Conservation (phyloP, 495 filamentous ascomycete genomes). For the Tirmania nivea region DNA sequence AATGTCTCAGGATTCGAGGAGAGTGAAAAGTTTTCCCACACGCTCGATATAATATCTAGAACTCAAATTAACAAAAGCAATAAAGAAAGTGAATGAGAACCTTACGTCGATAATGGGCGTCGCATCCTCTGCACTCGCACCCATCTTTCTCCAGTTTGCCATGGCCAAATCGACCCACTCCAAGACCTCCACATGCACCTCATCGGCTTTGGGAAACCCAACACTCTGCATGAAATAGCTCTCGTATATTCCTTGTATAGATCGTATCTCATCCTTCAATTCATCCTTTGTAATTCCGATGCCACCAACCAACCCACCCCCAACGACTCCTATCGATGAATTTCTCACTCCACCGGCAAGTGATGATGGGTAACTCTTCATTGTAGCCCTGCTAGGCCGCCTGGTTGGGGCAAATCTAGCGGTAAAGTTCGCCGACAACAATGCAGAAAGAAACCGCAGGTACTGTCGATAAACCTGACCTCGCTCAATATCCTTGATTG, state of each 20-base stretch:
- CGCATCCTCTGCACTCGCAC: constrained; percentile 46
- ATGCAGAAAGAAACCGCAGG: constrained; percentile 11
- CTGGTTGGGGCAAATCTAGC: background rate
- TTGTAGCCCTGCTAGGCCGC: background rate
- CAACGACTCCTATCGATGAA: background rate
- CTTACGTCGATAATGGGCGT: constrained; percentile 4
- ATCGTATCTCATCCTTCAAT: constrained; percentile 7
- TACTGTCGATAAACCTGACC: constrained; percentile 14
- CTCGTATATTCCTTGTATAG: constrained; percentile 13
- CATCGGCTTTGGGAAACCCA: constrained; percentile 61
- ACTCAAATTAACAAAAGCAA: constrained; percentile 19
- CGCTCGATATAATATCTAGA: constrained; percentile 63
- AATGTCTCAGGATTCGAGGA: constrained; percentile 57
- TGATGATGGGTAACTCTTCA: background rate
- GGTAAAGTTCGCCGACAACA: background rate
- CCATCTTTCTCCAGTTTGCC: constrained; percentile 62
- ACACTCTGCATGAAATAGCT: constrained; percentile 16
- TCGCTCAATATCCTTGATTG: constrained; percentile 7
- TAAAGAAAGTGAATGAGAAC: background rate
- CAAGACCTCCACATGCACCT: constrained; percentile 53
- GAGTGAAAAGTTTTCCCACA: constrained; percentile 89
- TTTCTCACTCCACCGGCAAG: background rate
- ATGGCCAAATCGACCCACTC: constrained; percentile 60
- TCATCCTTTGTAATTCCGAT: constrained; percentile 1
- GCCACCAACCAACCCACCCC: background rate